phyloP scores from a whole-genome alignment of 208 protist species.

The Trypanosoma caninum region DNA sequence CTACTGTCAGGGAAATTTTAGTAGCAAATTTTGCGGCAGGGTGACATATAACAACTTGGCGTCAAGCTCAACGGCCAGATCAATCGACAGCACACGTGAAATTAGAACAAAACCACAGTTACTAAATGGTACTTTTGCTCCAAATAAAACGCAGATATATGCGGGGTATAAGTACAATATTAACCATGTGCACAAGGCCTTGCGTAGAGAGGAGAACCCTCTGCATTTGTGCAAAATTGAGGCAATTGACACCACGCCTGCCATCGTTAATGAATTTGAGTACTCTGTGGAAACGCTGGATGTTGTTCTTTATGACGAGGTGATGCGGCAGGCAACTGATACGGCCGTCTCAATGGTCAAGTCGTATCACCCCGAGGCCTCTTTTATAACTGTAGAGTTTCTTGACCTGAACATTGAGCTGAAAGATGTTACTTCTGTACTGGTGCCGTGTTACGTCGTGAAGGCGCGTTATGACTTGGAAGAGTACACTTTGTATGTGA shows the following conservation, averaged over 20 bases:
- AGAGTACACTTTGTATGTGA: slow-evolving; percentile 81
- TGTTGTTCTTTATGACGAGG: slow-evolving; percentile 51
- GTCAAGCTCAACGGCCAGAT: slow-evolving; percentile 23
- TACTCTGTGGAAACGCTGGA: slow-evolving; percentile 71
- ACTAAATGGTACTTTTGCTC: slow-evolving; percentile 61
- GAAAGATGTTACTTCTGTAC: slow-evolving; percentile 66
- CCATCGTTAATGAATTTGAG: slow-evolving; percentile 85
- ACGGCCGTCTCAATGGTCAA: slow-evolving; percentile 45
- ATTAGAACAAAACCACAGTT: slow-evolving; percentile 42
- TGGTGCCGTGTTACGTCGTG: slow-evolving; percentile 84
- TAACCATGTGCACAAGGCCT: slow-evolving; percentile 58
- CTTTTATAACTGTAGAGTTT: slow-evolving; percentile 53
- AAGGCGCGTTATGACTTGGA: slow-evolving; percentile 68
- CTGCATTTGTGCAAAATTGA: slow-evolving; percentile 55
- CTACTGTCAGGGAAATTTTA: slow-evolving; percentile 61
- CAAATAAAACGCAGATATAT: slow-evolving; percentile 82
- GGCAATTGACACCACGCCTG: slow-evolving; percentile 55
- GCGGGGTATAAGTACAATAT: slow-evolving; percentile 92
- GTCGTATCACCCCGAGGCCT: slow-evolving; percentile 59
- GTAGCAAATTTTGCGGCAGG: slow-evolving; percentile 48
- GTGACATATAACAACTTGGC: slow-evolving; percentile 41
- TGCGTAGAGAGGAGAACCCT: slow-evolving; percentile 50
- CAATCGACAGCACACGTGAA: slow-evolving; percentile 25
- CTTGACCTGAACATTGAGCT: slow-evolving; percentile 46
- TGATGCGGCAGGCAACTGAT: slow-evolving; percentile 43